phyloP scores from a whole-genome alignment of 2,329 filamentous ascomycete species.

The Aspergillus terreus region DNA sequence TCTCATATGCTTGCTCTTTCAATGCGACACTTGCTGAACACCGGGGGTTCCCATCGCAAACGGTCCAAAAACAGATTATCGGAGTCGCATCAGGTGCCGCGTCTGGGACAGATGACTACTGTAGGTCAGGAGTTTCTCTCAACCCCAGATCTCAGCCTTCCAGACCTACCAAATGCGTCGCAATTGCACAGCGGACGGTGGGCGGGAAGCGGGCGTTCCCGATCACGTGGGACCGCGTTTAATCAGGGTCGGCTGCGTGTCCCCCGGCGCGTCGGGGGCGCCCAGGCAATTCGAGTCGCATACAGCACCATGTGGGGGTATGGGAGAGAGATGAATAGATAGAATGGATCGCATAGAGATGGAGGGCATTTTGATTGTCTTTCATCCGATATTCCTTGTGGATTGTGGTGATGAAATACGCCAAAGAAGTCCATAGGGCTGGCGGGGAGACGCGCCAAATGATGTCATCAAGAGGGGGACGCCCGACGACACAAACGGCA shows the following conservation, averaged over 20 bases:
- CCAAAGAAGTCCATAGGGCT: conserved; percentile 1
- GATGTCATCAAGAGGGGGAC: conserved; percentile 20
- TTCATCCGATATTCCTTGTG: not conserved
- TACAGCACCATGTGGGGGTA: not conserved
- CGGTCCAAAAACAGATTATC: not conserved
- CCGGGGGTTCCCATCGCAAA: not conserved
- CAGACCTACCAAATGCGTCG: conserved; percentile 1
- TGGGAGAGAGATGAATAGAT: not conserved
- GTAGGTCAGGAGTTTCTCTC: not conserved
- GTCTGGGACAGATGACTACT: conserved; percentile 1
- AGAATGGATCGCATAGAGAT: conserved; percentile 5
- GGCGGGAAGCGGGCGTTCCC: not conserved
- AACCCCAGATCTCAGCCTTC: not conserved
- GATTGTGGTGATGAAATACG: not conserved
- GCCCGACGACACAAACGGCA: conserved; percentile 1
- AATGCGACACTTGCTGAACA: not conserved
- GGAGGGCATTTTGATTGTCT: not conserved
- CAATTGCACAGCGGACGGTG: conserved; percentile 4
- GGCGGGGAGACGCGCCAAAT: conserved; percentile 25
- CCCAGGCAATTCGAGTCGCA: not conserved
- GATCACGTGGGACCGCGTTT: conserved; percentile 33
- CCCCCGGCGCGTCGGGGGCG: conserved; percentile 11
- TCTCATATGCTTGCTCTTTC: not conserved
- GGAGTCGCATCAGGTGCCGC: not conserved
- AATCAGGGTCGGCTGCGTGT: conserved; percentile 18